These are phyloP conservation scores for Aureobasidium musti DNA, from an alignment of 2,329 filamentous ascomycete genomes.

Conservation along the genomic window DNA sequence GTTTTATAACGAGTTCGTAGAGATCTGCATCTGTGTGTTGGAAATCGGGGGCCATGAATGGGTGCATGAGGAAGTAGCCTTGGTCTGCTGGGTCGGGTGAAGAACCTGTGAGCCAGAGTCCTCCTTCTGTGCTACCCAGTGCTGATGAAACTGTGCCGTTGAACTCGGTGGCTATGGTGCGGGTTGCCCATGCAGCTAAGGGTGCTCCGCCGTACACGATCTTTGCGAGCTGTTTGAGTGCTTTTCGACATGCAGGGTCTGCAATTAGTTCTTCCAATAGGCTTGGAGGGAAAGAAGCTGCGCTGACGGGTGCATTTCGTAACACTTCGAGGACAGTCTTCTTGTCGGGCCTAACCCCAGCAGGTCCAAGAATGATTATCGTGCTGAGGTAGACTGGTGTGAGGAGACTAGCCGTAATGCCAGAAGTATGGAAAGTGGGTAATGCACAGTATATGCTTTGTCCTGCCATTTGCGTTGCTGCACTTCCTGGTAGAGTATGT, in stretches of 20 bases:
- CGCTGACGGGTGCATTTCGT: background rate
- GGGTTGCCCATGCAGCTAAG: background rate
- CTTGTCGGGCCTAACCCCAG: constrained; percentile 6
- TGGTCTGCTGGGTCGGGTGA: constrained; percentile 22
- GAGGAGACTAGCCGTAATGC: constrained; percentile 13
- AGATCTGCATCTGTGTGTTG: constrained; percentile 24
- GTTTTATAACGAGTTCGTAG: constrained; percentile 22
- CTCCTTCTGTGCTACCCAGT: constrained; percentile 27
- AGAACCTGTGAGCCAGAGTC: constrained; percentile 12
- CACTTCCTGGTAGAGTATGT: constrained; percentile 15
- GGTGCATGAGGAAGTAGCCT: constrained; percentile 21
- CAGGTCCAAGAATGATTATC: constrained; percentile 22
- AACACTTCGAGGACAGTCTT: constrained; percentile 6
- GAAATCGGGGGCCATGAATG: constrained; percentile 19
- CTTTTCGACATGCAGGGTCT: background rate
- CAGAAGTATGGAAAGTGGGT: constrained; percentile 21
- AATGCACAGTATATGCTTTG: constrained; percentile 22
- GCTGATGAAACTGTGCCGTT: constrained; percentile 9
- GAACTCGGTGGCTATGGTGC: constrained; percentile 12
- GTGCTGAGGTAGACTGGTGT: constrained; percentile 6
- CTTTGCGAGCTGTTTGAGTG: constrained; percentile 4
- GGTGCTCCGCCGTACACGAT: constrained; percentile 25
- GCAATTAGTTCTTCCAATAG: constrained; percentile 17
- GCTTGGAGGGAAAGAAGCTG: constrained; percentile 20
- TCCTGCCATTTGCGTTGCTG: background rate